These are phyloP conservation scores for Trichomonas vaginalis DNA, from an alignment of 208 protist genomes.

Conservation along the genomic window DNA sequence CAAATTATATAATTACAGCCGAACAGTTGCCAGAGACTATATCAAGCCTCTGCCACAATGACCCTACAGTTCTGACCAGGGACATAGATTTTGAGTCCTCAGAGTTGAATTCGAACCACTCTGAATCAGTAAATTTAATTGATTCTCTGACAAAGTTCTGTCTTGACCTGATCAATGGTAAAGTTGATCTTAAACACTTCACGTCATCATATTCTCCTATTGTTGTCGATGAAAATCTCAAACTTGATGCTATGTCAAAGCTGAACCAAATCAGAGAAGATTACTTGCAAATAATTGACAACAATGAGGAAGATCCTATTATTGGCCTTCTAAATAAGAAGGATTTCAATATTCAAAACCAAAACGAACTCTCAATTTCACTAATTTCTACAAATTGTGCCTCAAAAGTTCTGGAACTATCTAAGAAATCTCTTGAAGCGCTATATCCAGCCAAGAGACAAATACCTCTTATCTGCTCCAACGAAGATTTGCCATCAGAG, in stretches of 20 bases:
- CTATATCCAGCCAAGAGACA: neutral
- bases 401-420: neutral
- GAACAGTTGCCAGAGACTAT: neutral
- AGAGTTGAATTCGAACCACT: neutral
- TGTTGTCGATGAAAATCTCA: neutral
- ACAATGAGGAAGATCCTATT: neutral
- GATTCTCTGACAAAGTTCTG: neutral
- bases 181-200: neutral
- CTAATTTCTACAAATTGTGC: neutral
- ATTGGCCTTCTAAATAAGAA: neutral
- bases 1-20: neutral
- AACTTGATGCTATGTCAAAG: neutral
- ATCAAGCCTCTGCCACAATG: neutral
- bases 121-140: neutral
- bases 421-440: neutral
- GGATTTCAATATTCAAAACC: neutral
- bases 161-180: neutral
- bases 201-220: neutral
- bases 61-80: neutral
- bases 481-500: neutral
- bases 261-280: neutral
- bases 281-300: neutral
- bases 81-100: neutral
- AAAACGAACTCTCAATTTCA: neutral
- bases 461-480: neutral